phyloP scores from a whole-genome alignment of 257 asterid genomes.

The Nicotiana attenuata region DNA sequence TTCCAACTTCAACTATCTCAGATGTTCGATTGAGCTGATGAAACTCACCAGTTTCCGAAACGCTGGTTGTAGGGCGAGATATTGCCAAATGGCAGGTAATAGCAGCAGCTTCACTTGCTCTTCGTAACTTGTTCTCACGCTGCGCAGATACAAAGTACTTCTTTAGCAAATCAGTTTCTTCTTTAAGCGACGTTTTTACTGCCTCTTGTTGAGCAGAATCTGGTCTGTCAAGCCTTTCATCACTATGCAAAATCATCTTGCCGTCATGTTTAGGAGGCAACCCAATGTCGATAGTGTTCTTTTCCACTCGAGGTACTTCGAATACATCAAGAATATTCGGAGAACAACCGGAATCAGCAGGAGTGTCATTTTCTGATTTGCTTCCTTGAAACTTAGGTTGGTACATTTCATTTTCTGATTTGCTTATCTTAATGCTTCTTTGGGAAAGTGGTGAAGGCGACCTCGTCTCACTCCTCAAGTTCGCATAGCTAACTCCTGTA shows the following conservation, averaged over 20 bases:
- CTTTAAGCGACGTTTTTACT: conserved; percentile 26
- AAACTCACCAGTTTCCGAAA: conserved; percentile 20
- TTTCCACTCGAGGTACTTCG: conserved; percentile 72
- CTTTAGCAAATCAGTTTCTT: conserved; percentile 59
- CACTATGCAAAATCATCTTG: conserved; percentile 17
- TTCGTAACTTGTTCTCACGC: conserved; percentile 30
- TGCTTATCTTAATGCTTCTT: conserved; percentile 15
- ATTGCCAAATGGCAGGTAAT: conserved; percentile 35
- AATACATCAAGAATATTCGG: conserved; percentile 72
- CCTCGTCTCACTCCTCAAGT: conserved; percentile 22
- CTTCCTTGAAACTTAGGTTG: conserved; percentile 16
- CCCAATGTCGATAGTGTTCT: conserved; percentile 20
- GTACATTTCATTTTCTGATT: conserved; percentile 20
- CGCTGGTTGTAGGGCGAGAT: conserved; percentile 25
- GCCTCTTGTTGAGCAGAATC: conserved; percentile 24
- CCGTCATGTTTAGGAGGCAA: conserved; percentile 19
- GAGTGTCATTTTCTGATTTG: conserved; percentile 15
- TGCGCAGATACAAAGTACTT: conserved; percentile 41
- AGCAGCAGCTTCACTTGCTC: conserved; percentile 39
- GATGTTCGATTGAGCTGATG: conserved; percentile 30
- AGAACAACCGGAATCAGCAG: conserved; percentile 28
- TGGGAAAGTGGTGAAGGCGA: conserved; percentile 44
- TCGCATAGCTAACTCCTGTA: conserved; percentile 37
- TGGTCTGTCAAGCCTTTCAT: conserved; percentile 29
- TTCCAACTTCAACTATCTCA: conserved; percentile 38